Evolutionary conservation across 805 yeast species (phyloP).

Genomic region (Starmerella floris): DNA sequence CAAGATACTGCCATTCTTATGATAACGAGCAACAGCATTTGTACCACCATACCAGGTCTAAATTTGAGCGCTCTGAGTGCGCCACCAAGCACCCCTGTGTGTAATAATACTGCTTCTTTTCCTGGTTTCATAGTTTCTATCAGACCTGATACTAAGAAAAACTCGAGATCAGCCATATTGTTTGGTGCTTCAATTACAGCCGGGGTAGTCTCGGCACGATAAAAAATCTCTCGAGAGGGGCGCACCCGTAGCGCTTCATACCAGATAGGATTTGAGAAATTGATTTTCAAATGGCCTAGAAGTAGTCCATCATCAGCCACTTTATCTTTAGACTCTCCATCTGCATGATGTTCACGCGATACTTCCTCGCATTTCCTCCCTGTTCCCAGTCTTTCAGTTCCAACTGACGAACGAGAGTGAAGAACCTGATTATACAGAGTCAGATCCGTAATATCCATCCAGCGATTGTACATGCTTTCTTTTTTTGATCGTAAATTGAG

Average conservation of each 20-base stretch:
- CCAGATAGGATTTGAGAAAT: not conserved
- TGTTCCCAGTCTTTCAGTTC: too few species aligned
- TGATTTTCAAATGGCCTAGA: not conserved
- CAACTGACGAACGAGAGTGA: too few species aligned
- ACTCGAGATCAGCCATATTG: not conserved
- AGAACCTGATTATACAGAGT: too few species aligned
- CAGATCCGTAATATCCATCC: too few species aligned
- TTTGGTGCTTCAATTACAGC: not conserved
- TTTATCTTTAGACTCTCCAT: not conserved
- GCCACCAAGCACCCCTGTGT: not conserved
- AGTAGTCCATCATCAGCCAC: not conserved
- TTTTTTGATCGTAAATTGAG: too few species aligned
- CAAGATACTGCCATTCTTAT: not conserved
- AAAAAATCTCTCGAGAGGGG: not conserved
- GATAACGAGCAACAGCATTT: not conserved
- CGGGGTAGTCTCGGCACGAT: not conserved
- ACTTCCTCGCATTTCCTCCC: too few species aligned
- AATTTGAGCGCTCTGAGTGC: not conserved
- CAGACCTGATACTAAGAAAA: not conserved
- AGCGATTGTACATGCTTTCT: too few species aligned
- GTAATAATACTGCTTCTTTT: not conserved
- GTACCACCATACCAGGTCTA: not conserved
- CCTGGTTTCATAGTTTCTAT: not conserved
- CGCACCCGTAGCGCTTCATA: not conserved
- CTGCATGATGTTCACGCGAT: not conserved